Evolutionary conservation across 192 early-diverging fungal genomes (phyloP).

Genomic region (Coemansia biformis): DNA sequence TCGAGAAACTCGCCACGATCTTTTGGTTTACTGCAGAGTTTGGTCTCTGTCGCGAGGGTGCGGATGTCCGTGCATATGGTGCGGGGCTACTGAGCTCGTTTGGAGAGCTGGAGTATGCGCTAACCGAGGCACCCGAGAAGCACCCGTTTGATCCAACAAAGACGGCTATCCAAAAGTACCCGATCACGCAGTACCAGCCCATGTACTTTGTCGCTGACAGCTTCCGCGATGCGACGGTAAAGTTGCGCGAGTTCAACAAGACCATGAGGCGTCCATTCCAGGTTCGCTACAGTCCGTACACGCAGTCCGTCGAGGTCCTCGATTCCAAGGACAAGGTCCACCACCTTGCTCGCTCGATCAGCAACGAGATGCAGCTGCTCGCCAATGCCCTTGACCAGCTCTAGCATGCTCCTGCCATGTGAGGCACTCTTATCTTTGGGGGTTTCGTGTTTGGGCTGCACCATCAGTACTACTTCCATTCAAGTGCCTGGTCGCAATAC

Average conservation of each 20-base stretch:
- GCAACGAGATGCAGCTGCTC: slow-evolving; percentile 71
- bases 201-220: slow-evolving; percentile 92
- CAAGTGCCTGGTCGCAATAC: no score
- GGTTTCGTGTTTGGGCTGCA: no score
- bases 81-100: slow-evolving; percentile 89
- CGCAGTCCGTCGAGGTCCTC: slow-evolving; percentile 85
- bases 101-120: slow-evolving; percentile 89
- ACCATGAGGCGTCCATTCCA: slow-evolving; percentile 79
- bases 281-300: slow-evolving; percentile 86
- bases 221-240: slow-evolving; percentile 87
- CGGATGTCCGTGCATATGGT: slow-evolving; percentile 77
- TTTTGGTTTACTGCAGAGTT: slow-evolving; percentile 96
- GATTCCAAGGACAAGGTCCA: slow-evolving; percentile 83
- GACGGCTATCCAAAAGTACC: slow-evolving; percentile 67
- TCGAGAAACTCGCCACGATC: slow-evolving; percentile 83
- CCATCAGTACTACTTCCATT: no score
- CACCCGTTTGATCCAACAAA: slow-evolving; percentile 80
- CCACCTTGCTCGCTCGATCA: slow-evolving; percentile 71
- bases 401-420: slow-evolving; percentile 12
- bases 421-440: no score
- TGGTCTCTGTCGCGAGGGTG: slow-evolving; percentile 73
- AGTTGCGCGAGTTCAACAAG: slow-evolving; percentile 80
- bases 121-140: slow-evolving; percentile 74
- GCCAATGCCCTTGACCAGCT: slow-evolving; percentile 65
- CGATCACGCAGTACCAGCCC: slow-evolving; percentile 91